Percentiles rank a stretch among this genome's conserved stretches.
These are phyloP conservation scores for Acanthamoeba royreba DNA, from an alignment of 208 protist species.

Conservation along the genomic window DNA sequence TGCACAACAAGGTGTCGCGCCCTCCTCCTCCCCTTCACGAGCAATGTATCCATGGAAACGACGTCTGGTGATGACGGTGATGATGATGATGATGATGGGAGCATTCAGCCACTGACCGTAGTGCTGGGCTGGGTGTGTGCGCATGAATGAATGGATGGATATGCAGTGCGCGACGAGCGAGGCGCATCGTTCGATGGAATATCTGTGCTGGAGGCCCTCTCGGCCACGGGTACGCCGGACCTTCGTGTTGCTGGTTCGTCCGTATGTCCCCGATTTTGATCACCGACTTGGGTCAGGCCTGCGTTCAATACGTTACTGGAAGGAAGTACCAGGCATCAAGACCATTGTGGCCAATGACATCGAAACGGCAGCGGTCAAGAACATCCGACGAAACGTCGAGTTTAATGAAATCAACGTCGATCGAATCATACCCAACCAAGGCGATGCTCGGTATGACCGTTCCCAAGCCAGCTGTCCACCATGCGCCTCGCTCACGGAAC, in stretches of 20 bases:
- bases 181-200: constrained; percentile 75
- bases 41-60: not conserved
- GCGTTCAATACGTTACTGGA: constrained; percentile 95
- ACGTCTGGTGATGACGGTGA: too few relatives aligned
- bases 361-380: constrained; percentile 89
- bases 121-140: too few relatives aligned
- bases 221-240: constrained; percentile 87
- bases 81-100: not conserved
- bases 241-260: not conserved
- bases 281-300: constrained; percentile 71
- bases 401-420: constrained; percentile 90
- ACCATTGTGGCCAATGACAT: constrained; percentile 98
- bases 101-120: not conserved
- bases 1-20: constrained; percentile 50
- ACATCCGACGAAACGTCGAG: constrained; percentile 93
- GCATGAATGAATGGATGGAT: not conserved
- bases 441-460: constrained; percentile 85
- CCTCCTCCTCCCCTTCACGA: not conserved
- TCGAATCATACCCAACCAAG: constrained; percentile 85
- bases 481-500: not conserved
- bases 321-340: constrained; percentile 93
- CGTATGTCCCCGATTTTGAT: not conserved
- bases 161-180: constrained; percentile 1
- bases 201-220: constrained; percentile 95
- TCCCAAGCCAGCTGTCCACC: not conserved